These are phyloP conservation scores for Platismatia glauca DNA, from an alignment of 495 filamentous ascomycete species.

Conservation along the genomic window DNA sequence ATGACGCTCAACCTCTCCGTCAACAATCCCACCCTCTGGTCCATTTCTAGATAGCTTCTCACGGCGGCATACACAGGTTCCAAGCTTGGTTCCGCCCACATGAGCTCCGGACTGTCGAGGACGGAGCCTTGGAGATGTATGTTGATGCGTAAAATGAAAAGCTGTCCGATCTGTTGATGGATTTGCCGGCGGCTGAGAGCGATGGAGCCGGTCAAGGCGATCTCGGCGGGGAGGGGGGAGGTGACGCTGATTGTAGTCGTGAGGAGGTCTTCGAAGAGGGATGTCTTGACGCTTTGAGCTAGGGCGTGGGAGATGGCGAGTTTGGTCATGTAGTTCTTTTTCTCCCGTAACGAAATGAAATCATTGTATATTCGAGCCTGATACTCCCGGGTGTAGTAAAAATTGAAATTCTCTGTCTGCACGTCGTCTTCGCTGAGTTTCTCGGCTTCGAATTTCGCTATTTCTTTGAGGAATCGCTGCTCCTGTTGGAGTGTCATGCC, in stretches of 20 bases:
- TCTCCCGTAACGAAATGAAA: constrained; percentile 88
- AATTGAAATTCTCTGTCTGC: constrained; percentile 96
- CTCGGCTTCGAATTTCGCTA: constrained; percentile 89
- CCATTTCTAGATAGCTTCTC: constrained; percentile 93
- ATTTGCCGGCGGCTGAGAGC: constrained; percentile 74
- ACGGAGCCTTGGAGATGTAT: constrained; percentile 96
- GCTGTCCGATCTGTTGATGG: constrained; percentile 97
- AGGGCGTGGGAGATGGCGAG: constrained; percentile 92
- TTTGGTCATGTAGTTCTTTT: constrained; percentile 95
- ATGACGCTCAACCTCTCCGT: constrained; percentile 90
- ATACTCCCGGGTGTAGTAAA: constrained; percentile 95
- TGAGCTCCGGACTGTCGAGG: constrained; percentile 93
- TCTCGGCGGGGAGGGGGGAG: constrained; percentile 80
- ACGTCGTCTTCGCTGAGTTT: constrained; percentile 81
- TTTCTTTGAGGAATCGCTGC: constrained; percentile 79
- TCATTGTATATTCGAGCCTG: constrained; percentile 98
- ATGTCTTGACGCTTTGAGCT: constrained; percentile 95
- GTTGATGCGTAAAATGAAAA: constrained; percentile 94
- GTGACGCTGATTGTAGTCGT: constrained; percentile 84
- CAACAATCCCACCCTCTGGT: constrained; percentile 82
- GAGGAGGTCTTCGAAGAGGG: constrained; percentile 92
- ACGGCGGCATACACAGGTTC: constrained; percentile 94
- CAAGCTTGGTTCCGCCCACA: constrained; percentile 95
- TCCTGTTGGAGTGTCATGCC: constrained; percentile 85
- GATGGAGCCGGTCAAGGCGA: constrained; percentile 85